These are phyloP conservation scores for Claviceps sp. DNA, from an alignment of 2,329 filamentous ascomycete genomes.

Conservation along the genomic window DNA sequence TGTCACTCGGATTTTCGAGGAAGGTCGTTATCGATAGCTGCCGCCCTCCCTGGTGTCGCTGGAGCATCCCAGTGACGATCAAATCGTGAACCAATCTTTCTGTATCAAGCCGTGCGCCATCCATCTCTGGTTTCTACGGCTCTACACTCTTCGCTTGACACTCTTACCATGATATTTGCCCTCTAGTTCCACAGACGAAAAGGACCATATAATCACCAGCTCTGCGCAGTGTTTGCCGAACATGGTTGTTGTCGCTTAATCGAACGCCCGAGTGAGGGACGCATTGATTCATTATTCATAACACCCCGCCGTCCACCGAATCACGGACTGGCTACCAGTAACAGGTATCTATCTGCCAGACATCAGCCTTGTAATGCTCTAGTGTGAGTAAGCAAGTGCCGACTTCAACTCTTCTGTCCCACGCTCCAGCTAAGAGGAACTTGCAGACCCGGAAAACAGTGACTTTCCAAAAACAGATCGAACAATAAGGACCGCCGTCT, in stretches of 20 bases:
- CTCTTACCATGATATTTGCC: neutral
- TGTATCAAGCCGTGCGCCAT: neutral
- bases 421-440: neutral
- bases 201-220: neutral
- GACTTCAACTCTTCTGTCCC: neutral
- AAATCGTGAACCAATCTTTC: neutral
- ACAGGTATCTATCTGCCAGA: neutral
- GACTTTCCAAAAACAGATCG: neutral
- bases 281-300: neutral
- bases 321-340: neutral
- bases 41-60: neutral
- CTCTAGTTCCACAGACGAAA: neutral
- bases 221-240: neutral
- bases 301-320: neutral
- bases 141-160: neutral
- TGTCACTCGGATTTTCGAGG: no score
- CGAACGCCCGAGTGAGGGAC: neutral
- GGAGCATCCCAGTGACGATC: neutral
- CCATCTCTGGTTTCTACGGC: neutral
- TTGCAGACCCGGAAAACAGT: neutral
- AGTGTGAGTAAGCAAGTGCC: neutral
- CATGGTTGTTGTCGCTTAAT: neutral
- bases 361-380: neutral
- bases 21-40: slow-evolving; percentile 3
- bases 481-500: neutral